phyloP scores from a whole-genome alignment of 345 rosid genomes.

The Eucalyptus cloeziana region DNA sequence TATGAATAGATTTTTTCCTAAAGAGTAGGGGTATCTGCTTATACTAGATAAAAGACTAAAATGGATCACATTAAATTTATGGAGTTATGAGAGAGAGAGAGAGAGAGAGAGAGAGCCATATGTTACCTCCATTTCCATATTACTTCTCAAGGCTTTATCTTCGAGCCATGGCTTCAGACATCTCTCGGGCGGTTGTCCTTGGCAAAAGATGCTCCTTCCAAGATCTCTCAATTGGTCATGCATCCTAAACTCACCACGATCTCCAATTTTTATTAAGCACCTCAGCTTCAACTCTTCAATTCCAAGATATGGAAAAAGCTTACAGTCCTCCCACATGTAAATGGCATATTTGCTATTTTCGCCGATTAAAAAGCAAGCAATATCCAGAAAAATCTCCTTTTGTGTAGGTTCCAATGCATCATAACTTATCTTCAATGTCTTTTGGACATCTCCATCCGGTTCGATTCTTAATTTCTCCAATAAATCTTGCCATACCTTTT shows the following conservation, averaged over 20 bases:
- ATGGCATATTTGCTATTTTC: accelerated
- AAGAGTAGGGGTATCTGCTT: accelerated
- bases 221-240: neutral
- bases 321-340: neutral
- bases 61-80: neutral
- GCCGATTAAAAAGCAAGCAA: neutral
- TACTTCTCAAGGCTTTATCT: neutral
- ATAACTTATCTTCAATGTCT: neutral
- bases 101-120: neutral
- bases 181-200: accelerated
- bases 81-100: neutral
- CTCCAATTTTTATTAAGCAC: neutral
- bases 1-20: neutral
- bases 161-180: accelerated
- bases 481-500: accelerated
- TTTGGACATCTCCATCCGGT: neutral
- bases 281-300: neutral
- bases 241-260: accelerated
- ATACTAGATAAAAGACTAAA: neutral
- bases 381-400: neutral
- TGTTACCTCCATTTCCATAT: neutral
- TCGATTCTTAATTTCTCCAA: accelerated
- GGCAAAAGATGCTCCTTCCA: neutral
- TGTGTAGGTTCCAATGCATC: neutral
- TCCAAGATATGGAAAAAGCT: accelerated